Base-by-base conservation (phyloP, 2,329 filamentous ascomycete species). In the Cadophora sp. region DNA sequence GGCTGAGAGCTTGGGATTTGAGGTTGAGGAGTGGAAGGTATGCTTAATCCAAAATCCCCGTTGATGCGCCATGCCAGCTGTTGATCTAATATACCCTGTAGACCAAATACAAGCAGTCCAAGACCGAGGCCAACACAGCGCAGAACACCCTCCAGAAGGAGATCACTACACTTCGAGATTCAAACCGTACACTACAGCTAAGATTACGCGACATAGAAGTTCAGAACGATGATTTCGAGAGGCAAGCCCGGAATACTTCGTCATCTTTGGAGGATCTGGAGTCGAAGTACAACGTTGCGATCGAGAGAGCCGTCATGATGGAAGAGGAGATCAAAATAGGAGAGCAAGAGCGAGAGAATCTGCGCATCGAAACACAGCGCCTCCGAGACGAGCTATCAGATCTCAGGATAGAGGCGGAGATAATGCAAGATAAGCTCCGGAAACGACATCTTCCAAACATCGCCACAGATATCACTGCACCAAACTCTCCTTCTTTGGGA, bases 11-110 rank as follows among this genome's bases (percentile, higher is more conserved):
- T 80, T 97, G 70, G 88, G 86, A 59, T 99, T 93, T 76, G 94
- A 98, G 79, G 94, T 96, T 0, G 94, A 98, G 66, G 96, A 99
- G 81, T 99, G 96, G 96, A 98, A 98, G 89, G 94, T 95, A 83
- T 79, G 87, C 77, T 59, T 24, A 43, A n/a, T 39, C 16, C 22
- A 13, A 41, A 13, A 30, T 51, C 13, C n/a, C 24, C 33, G 41
- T 36, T 55, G 27, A 47, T 53, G 24, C 30, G 39, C 13, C 20
- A 20, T 22, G 20, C 16, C 16, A n/a, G 48, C 59, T 68, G 64
- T 66, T 9, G 8, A 65, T 48, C 18, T 61, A 24, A 70, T 67
- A 9, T 62, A 43, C 50, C 30, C 47, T 53, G 27, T 67, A 97
- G 94, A 89, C 91, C 73, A 99, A 98, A 84, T 96, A 96, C 85